A percentile compares a stretch with the other conserved stretches of the same genome.
These are phyloP conservation scores for Fusarium sp. DNA, from an alignment of 2,329 filamentous ascomycete species.

Conservation along the genomic window DNA sequence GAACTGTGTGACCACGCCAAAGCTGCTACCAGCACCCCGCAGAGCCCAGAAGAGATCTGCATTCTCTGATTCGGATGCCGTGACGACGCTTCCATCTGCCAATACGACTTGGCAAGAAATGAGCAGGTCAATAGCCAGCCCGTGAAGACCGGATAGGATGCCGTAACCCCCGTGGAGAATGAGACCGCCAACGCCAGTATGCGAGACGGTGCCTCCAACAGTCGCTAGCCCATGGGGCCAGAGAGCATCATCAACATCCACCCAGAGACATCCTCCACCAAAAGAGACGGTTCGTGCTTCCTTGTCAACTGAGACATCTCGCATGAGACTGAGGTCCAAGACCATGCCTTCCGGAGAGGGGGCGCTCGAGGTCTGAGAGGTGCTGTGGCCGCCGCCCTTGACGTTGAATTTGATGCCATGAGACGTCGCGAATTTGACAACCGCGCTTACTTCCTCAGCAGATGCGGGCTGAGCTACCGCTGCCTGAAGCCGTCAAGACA, in stretches of 20 bases:
- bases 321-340: conserved; percentile 69
- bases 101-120: conserved; percentile 58
- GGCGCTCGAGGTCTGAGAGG: conserved; percentile 61
- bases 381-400: conserved; percentile 71
- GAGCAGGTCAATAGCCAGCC: conserved; percentile 64
- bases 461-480: conserved; percentile 61
- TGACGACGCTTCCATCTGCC: conserved; percentile 55
- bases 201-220: conserved; percentile 74
- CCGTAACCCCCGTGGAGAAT: conserved; percentile 73
- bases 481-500: conserved; percentile 52
- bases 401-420: conserved; percentile 66
- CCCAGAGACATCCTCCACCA: conserved; percentile 68
- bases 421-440: conserved; percentile 61
- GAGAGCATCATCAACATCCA: conserved; percentile 68
- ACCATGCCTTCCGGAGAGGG: conserved; percentile 68
- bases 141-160: conserved; percentile 68
- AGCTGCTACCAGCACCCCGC: conserved; percentile 59
- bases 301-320: conserved; percentile 63
- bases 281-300: conserved; percentile 62
- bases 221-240: conserved; percentile 68
- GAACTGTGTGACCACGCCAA: conserved; percentile 61
- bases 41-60: conserved; percentile 60
- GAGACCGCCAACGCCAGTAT: conserved; percentile 74
- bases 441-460: conserved; percentile 57
- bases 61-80: conserved; percentile 61